These are phyloP conservation scores for Neurospora sp. DNA, from an alignment of 495 filamentous ascomycete species.

Conservation along the genomic window DNA sequence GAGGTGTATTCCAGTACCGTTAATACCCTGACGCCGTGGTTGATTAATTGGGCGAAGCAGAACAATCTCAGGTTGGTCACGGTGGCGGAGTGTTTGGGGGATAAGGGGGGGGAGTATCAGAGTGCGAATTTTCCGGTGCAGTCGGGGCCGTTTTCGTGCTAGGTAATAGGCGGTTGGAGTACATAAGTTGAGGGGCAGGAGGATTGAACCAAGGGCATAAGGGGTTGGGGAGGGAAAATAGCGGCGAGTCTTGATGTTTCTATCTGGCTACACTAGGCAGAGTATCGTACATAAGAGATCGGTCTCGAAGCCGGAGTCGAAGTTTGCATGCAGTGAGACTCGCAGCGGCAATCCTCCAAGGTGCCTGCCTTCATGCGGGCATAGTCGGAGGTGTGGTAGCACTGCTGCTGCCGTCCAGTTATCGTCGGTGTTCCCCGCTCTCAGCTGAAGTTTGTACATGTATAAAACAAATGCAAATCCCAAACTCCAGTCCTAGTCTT, in stretches of 20 bases:
- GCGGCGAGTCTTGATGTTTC: background rate
- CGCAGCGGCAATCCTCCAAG: background rate
- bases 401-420: background rate
- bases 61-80: slow-evolving; percentile 43
- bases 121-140: slow-evolving; percentile 21
- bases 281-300: background rate
- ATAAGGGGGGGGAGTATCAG: slow-evolving; percentile 35
- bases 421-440: background rate
- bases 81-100: slow-evolving; percentile 45
- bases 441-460: background rate
- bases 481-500: too few relatives aligned
- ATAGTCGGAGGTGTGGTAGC: background rate
- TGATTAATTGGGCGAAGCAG: slow-evolving; percentile 43
- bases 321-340: background rate
- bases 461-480: too few relatives aligned
- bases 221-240: background rate
- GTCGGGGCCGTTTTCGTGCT: slow-evolving; percentile 12
- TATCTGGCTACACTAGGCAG: background rate
- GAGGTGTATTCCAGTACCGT: slow-evolving; percentile 41
- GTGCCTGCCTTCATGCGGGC: background rate
- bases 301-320: background rate
- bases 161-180: background rate
- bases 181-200: too few relatives aligned
- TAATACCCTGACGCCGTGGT: slow-evolving; percentile 37
- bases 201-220: background rate